phyloP scores from a whole-genome alignment of 192 early-diverging fungal species.

The Backusella sp. region DNA sequence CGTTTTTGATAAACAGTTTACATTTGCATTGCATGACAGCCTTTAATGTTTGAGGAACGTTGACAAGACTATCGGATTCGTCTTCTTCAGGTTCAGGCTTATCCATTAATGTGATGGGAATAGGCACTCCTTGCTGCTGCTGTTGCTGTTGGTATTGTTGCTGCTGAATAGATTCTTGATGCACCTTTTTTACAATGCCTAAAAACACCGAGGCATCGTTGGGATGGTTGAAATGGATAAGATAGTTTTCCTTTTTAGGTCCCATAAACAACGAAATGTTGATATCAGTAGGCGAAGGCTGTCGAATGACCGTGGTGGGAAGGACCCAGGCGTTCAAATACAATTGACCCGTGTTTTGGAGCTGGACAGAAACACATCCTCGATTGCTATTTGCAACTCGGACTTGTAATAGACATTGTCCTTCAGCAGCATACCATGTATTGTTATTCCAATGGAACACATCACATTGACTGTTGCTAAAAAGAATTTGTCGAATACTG shows the following conservation, averaged over 20 bases:
- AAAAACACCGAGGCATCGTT: constrained; percentile 40
- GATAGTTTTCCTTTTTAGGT: constrained; percentile 45
- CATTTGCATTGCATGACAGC: constrained; percentile 43
- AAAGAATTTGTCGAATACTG: constrained; percentile 18
- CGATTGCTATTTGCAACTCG: constrained; percentile 39
- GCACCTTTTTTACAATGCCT: constrained; percentile 36
- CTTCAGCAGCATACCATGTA: constrained; percentile 49
- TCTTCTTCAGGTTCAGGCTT: neutral
- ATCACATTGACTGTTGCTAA: constrained; percentile 42
- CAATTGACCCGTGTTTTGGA: constrained; percentile 39
- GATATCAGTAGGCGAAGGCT: constrained; percentile 44
- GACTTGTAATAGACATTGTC: constrained; percentile 47
- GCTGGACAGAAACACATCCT: constrained; percentile 42
- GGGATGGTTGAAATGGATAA: constrained; percentile 37
- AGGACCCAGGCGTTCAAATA: constrained; percentile 59
- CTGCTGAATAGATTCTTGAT: constrained; percentile 28
- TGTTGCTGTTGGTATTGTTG: constrained; percentile 29
- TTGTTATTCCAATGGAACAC: constrained; percentile 54
- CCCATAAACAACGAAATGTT: constrained; percentile 53
- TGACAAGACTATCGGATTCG: neutral
- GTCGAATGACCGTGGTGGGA: constrained; percentile 41
- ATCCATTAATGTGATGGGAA: neutral
- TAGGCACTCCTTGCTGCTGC: neutral
- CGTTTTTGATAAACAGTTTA: constrained; percentile 50
- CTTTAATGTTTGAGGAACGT: constrained; percentile 33